phyloP scores from a whole-genome alignment of 169 alveolate genomes.

The Miamiensis avidus region DNA sequence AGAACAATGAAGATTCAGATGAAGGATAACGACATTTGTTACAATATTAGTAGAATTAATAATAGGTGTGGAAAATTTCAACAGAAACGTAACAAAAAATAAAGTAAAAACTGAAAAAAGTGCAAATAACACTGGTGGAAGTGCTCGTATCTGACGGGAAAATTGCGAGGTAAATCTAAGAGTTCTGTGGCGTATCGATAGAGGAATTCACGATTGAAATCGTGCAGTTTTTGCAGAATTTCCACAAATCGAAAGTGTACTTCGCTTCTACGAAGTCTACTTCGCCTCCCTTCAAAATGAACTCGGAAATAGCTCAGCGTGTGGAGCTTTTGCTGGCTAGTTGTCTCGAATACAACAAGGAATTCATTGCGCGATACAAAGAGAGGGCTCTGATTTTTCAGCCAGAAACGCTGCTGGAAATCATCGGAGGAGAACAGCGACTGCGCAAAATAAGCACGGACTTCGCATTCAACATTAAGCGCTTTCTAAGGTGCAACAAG shows the following conservation, averaged over 20 bases:
- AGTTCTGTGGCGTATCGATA: not conserved
- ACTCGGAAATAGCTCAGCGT: not conserved
- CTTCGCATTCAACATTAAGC: not conserved
- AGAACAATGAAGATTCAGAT: too few relatives aligned
- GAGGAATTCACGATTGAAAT: not conserved
- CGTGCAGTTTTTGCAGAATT: not conserved
- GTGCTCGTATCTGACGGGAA: not conserved
- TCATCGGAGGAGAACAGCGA: not conserved
- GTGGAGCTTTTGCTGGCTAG: not conserved
- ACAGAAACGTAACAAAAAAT: too few relatives aligned
- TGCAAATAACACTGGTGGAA: not conserved
- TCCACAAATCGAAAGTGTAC: not conserved
- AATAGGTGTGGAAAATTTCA: not conserved
- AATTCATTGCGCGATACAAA: not conserved
- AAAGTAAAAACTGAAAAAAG: not conserved
- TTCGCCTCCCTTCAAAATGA: not conserved
- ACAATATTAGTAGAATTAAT: not conserved
- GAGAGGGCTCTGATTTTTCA: not conserved
- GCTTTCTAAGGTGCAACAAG: too few relatives aligned
- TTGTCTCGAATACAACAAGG: not conserved
- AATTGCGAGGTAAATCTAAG: too few relatives aligned
- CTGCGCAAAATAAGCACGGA: not conserved
- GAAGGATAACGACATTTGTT: not conserved
- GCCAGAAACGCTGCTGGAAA: not conserved
- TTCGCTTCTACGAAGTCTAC: not conserved